Percentiles rank a stretch among this genome's conserved stretches.
phyloP scores from a whole-genome alignment of 2,329 filamentous ascomycete species.

The Magnaporthiopsis incrustans region DNA sequence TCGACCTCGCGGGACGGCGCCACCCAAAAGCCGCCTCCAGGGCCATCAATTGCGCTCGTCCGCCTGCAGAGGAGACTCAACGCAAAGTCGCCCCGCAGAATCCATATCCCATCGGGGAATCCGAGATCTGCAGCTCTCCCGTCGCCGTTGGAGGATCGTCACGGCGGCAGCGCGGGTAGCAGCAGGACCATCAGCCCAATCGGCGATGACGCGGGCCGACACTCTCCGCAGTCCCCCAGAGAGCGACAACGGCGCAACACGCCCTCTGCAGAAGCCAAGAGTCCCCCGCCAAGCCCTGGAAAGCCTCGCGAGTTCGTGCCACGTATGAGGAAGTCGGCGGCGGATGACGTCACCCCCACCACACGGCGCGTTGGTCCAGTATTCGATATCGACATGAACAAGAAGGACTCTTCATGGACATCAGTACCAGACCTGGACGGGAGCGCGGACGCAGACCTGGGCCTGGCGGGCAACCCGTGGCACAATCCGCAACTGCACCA shows the following conservation, averaged over 20 bases:
- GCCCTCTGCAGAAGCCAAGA: background rate
- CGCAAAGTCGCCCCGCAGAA: background rate
- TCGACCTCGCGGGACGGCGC: background rate
- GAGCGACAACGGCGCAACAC: background rate
- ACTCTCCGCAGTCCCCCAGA: background rate
- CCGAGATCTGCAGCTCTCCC: background rate
- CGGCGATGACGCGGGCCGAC: background rate
- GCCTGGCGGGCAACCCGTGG: slow-evolving; percentile 19
- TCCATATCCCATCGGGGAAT: background rate
- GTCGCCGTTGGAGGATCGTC: background rate
- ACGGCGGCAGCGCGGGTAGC: background rate
- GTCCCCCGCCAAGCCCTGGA: background rate
- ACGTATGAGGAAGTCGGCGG: background rate
- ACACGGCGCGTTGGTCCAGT: background rate
- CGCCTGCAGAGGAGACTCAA: background rate
- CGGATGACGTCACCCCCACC: background rate
- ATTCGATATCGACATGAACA: background rate
- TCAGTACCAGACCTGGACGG: background rate
- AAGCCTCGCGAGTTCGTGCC: background rate
- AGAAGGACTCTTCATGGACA: background rate
- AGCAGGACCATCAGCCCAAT: background rate
- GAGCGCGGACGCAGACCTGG: too few species aligned
- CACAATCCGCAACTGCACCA: slow-evolving; percentile 34
- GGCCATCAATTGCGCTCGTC: background rate
- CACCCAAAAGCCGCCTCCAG: background rate